phyloP scores from a whole-genome alignment of 371 early-diverging fungal genomes.

The Apophysomyces elegans region DNA sequence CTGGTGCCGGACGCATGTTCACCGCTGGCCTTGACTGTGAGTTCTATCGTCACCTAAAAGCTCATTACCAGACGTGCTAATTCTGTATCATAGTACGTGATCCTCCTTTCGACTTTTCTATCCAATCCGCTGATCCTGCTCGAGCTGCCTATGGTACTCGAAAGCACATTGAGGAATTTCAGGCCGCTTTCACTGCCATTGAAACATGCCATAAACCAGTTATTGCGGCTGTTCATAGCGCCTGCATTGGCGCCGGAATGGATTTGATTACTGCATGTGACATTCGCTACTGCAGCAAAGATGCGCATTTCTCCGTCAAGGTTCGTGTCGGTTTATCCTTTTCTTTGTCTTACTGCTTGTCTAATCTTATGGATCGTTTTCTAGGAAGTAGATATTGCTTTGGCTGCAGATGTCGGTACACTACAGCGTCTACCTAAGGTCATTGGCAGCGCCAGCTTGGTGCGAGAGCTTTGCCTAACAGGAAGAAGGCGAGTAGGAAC shows the following conservation, averaged over 20 bases:
- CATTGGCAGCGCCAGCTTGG: slow-evolving; percentile 89
- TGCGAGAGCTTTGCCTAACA: slow-evolving; percentile 88
- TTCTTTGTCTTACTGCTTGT: background rate
- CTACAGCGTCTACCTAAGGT: slow-evolving; percentile 94
- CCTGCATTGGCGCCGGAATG: slow-evolving; percentile 90
- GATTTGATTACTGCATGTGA: slow-evolving; percentile 92
- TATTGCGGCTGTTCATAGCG: slow-evolving; percentile 86
- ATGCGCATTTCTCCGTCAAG: slow-evolving; percentile 85
- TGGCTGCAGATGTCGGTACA: slow-evolving; percentile 91
- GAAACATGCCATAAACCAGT: slow-evolving; percentile 89
- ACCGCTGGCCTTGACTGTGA: slow-evolving; percentile 91
- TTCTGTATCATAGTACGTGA: background rate
- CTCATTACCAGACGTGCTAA: background rate
- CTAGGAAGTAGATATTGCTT: slow-evolving; percentile 87
- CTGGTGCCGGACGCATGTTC: slow-evolving; percentile 78
- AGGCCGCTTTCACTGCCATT: slow-evolving; percentile 74
- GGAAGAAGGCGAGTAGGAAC: slow-evolving; percentile 66
- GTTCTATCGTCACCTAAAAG: slow-evolving; percentile 18
- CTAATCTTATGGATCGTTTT: background rate
- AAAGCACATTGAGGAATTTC: slow-evolving; percentile 56
- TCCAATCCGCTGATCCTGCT: slow-evolving; percentile 46
- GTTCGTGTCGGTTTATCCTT: slow-evolving; percentile 20
- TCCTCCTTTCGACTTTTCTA: background rate
- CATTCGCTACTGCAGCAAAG: slow-evolving; percentile 83
- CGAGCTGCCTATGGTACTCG: slow-evolving; percentile 55